These are phyloP conservation scores for Phaeoacremonium minimum DNA, from an alignment of 2,329 filamentous ascomycete species.

Conservation along the genomic window DNA sequence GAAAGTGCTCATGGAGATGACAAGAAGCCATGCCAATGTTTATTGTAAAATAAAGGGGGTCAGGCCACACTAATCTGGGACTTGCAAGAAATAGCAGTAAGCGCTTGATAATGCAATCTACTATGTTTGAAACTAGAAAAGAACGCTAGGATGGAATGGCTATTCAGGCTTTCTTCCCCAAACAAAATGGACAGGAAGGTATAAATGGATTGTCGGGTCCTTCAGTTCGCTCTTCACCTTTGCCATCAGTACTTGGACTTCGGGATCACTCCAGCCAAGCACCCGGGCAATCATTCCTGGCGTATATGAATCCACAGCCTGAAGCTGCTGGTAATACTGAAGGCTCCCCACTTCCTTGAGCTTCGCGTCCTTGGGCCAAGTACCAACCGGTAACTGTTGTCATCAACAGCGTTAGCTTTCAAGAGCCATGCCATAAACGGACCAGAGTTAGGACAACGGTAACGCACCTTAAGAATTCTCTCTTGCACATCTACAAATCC, in stretches of 20 bases:
- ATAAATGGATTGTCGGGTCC: slow-evolving; percentile 12
- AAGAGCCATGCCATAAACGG: too few species aligned
- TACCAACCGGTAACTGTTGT: neutral
- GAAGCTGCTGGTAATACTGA: neutral
- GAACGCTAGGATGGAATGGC: too few species aligned
- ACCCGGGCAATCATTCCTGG: slow-evolving; percentile 14
- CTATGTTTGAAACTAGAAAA: too few species aligned
- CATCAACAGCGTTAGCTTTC: neutral
- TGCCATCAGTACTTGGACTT: slow-evolving; percentile 9
- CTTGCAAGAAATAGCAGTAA: too few species aligned
- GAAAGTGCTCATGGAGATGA: too few species aligned
- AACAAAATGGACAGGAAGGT: slow-evolving; percentile 2
- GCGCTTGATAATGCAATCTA: too few species aligned
- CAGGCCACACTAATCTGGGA: too few species aligned
- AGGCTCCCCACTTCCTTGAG: neutral
- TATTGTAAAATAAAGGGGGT: too few species aligned
- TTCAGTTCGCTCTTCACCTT: slow-evolving; percentile 10
- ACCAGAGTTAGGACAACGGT: neutral
- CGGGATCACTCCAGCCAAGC: slow-evolving; percentile 12
- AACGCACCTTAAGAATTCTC: slow-evolving; percentile 7
- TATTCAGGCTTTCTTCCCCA: neutral
- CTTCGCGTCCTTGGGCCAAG: neutral
- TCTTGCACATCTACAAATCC: slow-evolving; percentile 25
- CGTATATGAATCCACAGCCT: neutral
- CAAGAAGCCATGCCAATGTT: too few species aligned